These are phyloP conservation scores for Berberis thunbergii DNA, from an alignment of 164 flowering plant genomes.

Conservation along the genomic window DNA sequence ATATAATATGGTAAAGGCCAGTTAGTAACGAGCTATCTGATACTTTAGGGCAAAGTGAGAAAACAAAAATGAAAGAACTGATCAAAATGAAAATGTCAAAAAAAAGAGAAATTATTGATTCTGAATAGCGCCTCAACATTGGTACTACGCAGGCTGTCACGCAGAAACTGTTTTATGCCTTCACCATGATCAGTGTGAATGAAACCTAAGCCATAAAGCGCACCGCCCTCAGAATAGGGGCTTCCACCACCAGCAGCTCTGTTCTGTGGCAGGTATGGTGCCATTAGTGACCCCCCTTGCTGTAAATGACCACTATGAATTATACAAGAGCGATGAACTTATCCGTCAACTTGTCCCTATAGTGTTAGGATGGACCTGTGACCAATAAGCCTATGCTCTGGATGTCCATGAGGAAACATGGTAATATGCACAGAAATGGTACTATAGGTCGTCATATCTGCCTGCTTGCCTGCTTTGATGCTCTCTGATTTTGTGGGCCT, in stretches of 20 bases:
- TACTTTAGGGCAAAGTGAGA: too few species aligned
- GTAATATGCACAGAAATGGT: too few species aligned
- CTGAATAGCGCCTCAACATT: slow-evolving; percentile 61
- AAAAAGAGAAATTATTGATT: neutral
- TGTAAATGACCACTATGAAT: slow-evolving; percentile 85
- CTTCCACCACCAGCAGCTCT: slow-evolving; percentile 85
- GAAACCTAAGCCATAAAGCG: slow-evolving; percentile 80
- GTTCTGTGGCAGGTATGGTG: slow-evolving; percentile 86
- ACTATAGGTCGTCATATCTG: too few species aligned
- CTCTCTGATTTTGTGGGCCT: too few species aligned
- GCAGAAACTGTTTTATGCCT: slow-evolving; percentile 83
- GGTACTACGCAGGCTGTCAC: slow-evolving; percentile 75
- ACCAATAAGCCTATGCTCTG: too few species aligned
- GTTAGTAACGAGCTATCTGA: too few species aligned
- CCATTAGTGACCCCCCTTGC: slow-evolving; percentile 90
- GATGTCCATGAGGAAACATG: too few species aligned
- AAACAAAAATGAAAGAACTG: neutral
- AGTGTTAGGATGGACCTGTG: too few species aligned
- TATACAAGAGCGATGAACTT: slow-evolving; percentile 22
- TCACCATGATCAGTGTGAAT: slow-evolving; percentile 97
- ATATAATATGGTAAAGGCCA: neutral
- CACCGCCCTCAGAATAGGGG: slow-evolving; percentile 97
- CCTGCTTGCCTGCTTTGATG: too few species aligned
- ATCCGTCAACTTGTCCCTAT: too few species aligned
- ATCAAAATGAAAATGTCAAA: neutral